Base-by-base conservation (phyloP, 1,139 yeast species). In the Lodderomyces elongisporus region DNA sequence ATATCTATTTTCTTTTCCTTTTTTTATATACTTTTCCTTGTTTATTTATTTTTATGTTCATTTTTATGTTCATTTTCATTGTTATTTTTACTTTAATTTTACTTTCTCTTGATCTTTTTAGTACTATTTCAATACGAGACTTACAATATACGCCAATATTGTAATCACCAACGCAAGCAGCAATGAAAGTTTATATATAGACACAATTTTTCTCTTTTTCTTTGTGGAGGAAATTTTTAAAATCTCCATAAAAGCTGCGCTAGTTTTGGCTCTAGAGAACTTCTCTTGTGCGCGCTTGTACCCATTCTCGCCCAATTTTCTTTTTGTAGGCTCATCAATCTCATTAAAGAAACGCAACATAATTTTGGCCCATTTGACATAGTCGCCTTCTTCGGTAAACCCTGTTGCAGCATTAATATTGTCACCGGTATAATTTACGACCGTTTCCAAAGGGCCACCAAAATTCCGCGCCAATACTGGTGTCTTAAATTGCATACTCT, bases 381-480 rank as follows among this genome's bases (percentile, higher is more conserved):
- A 63, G 32, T 72, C 71, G 1, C 83, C 66, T 3, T 69, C 68
- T 22, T 78, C 71, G 21, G 79, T 69, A 73, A 84, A 91, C 0
- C 98, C 98, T 0, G 96, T 88, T 12, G 81, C 82, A 3, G 60
- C 43, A 1, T 46, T 45, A 3, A 47, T 53, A 35, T 73, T 58
- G 32, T 60, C 54, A 1, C 60, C 58, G 28, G 59, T 62, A 36
- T 62, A 62, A 25, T 74, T 56, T 1, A 70, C 69, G 8, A 91
- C 69, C 0, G 96, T 83, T 52, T 91, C 99, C 20, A 81, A 58
- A 0, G 98, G 98, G 0, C 99, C 99, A 12, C 98, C 99, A 30
- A 78, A 79, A 49, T 85, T 77, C 2, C 83, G 79, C 0, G 96
- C 96, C 36, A 93, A 61, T 0, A 88, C 96, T 0, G 95, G 89